A percentile compares a stretch with the other conserved stretches of the same genome.
Conservation (phyloP, 345 rosid genomes). For the Laguncularia racemosa region DNA sequence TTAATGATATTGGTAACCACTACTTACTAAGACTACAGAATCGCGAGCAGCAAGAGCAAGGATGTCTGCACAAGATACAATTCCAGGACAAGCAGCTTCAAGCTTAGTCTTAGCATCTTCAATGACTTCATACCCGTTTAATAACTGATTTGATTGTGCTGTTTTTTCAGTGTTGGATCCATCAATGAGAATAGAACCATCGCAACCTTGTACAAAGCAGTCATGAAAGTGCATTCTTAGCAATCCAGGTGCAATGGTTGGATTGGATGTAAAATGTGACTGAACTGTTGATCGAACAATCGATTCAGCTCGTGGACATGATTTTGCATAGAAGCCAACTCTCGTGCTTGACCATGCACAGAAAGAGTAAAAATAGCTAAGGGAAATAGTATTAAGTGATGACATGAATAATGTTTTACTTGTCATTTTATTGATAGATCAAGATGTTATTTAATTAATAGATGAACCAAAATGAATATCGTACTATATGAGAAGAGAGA, state of each 20-base stretch:
- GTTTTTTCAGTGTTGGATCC: constrained; percentile 38
- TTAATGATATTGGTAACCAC: background rate
- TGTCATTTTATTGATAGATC: no score
- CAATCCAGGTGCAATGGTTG: constrained; percentile 35
- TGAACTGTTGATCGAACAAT: constrained; percentile 31
- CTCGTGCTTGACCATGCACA: constrained; percentile 20
- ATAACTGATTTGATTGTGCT: constrained; percentile 20
- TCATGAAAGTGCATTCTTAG: constrained; percentile 53
- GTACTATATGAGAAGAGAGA: no score
- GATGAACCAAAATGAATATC: no score
- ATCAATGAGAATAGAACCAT: constrained; percentile 38
- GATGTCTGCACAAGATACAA: constrained; percentile 54
- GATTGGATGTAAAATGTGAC: constrained; percentile 22
- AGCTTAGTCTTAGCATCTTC: constrained; percentile 49
- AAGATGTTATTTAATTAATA: no score
- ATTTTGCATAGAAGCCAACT: constrained; percentile 32
- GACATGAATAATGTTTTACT: no score
- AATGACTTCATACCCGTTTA: constrained; percentile 40
- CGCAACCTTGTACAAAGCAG: constrained; percentile 53
- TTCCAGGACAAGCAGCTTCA: constrained; percentile 39
- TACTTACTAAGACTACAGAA: constrained; percentile 20
- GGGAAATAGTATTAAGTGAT: no score
- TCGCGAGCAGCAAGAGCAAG: constrained; percentile 50
- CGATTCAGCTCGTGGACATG: constrained; percentile 36
- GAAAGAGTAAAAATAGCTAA: no score